Base-by-base conservation (phyloP, 139 green algal genomes). In the Penium margaritaceum region DNA sequence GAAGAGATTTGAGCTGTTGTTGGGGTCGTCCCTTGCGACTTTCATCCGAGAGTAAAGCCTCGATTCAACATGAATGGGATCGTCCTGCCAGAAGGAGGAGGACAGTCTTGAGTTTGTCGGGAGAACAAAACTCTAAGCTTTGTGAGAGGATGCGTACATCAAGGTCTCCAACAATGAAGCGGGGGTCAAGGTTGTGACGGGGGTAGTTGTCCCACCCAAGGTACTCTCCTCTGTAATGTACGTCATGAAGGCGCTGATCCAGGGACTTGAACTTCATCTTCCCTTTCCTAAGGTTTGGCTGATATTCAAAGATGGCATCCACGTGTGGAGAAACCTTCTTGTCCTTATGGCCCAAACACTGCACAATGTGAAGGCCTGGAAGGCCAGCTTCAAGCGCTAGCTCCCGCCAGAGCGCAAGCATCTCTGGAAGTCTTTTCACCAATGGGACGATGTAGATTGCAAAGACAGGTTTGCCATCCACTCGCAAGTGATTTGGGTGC, bases 131-230 rank as follows among this genome's bases (percentile, higher is more conserved):
- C n/a, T n/a, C n/a, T n/a, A n/a, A n/a, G n/a, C n/a, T n/a, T n/a
- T n/a, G n/a, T n/a, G n/a, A n/a, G n/a, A n/a, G n/a, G n/a, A n/a
- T n/a, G n/a, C n/a, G n/a, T n/a, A n/a, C n/a, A 55, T 70, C 63
- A 70, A 70, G 32, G 63, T 55, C 63, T 33, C 63, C 63, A 33
- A 60, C 41, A 9, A 70, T 33, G 30, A 44, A 70, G 29, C 21
- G 24, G 5, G 32, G 63, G 27, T 70, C 63, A 9, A 36, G 32
- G 41, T 70, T 70, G 24, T 70, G 63, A 30, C 63, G 63, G n/a
- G 63, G 63, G 9, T 62, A 70, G 63, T 70, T 70, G 41, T 70
- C 63, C 63, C 63, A 70, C 27, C 63, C 63, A 34, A 70, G 41
- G 30, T 70, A 70, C 9, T 70, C 63, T 9, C 63, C 63, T 27